A percentile compares a stretch with the other conserved stretches of the same genome.
Conservation (phyloP, 768 basidiomycete genomes). For the Infundibulicybe gibba region DNA sequence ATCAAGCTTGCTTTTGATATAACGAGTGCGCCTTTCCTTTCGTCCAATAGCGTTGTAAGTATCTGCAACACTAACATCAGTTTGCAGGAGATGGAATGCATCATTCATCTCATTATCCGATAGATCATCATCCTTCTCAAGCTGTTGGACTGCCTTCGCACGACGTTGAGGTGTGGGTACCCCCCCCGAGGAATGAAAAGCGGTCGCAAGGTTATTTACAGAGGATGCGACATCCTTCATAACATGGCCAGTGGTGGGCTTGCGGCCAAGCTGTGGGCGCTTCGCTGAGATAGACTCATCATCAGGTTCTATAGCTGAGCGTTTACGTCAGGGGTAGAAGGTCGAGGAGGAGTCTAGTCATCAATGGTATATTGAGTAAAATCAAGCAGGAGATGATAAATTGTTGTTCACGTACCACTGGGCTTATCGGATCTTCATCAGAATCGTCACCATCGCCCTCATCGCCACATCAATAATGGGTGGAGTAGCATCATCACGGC, state of each 20-base stretch:
- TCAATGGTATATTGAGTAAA: too few species aligned
- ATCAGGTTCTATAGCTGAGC: too few species aligned
- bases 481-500: conserved; percentile 1
- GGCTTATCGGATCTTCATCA: background rate
- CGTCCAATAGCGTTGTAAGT: background rate
- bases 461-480: background rate
- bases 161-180: background rate
- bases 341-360: too few species aligned
- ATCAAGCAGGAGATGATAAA: too few species aligned
- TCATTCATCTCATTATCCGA: conserved; percentile 2
- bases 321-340: too few species aligned
- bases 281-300: too few species aligned
- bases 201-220: too few species aligned
- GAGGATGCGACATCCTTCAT: too few species aligned
- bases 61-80: conserved; percentile 1
- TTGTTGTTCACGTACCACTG: conserved; percentile 9
- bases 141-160: conserved; percentile 2
- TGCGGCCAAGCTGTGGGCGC: too few species aligned
- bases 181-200: too few species aligned
- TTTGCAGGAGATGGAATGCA: conserved; percentile 1
- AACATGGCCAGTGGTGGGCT: too few species aligned
- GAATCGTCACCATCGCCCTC: conserved; percentile 14
- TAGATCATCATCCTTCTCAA: conserved; percentile 6
- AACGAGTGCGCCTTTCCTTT: background rate
- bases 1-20: background rate